These are phyloP conservation scores for Colletotrichum liriopes DNA, from an alignment of 2,329 filamentous ascomycete species.

Conservation along the genomic window DNA sequence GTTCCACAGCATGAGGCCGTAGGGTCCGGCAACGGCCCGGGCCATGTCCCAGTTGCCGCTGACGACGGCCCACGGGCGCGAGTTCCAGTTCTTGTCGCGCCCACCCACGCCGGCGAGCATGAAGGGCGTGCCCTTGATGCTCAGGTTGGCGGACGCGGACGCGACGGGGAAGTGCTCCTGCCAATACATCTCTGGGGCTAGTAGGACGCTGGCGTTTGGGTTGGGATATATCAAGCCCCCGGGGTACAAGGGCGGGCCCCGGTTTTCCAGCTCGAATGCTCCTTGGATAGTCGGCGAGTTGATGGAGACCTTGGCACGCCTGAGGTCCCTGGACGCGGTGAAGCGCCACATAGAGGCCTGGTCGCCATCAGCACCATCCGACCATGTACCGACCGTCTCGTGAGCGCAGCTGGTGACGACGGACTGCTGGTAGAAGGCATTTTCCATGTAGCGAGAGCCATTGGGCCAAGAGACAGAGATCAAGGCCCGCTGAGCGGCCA, in stretches of 20 bases:
- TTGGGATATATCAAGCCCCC: conserved; percentile 43
- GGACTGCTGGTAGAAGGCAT: neutral
- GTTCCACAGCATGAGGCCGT: conserved; percentile 39
- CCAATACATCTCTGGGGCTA: conserved; percentile 42
- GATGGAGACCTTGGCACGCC: conserved; percentile 40
- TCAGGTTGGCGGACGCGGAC: conserved; percentile 40
- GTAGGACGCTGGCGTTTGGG: conserved; percentile 32
- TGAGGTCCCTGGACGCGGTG: conserved; percentile 39
- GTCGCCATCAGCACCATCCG: neutral
- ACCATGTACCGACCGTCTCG: conserved; percentile 1
- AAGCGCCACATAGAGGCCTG: conserved; percentile 14
- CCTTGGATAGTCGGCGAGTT: conserved; percentile 44
- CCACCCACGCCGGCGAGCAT: conserved; percentile 40
- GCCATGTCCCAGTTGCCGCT: conserved; percentile 43
- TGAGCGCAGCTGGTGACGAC: neutral
- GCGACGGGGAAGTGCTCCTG: conserved; percentile 43
- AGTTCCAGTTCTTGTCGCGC: conserved; percentile 44
- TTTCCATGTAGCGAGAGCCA: conserved; percentile 17
- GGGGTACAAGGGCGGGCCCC: conserved; percentile 42
- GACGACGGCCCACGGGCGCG: conserved; percentile 38
- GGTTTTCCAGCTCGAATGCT: conserved; percentile 38
- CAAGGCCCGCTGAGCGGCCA: conserved; percentile 12
- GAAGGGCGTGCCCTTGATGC: conserved; percentile 43
- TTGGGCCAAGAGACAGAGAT: conserved; percentile 18
- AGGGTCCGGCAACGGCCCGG: conserved; percentile 39